Conservation (phyloP, 495 filamentous ascomycete species). For the Achaetomiella virescens region DNA sequence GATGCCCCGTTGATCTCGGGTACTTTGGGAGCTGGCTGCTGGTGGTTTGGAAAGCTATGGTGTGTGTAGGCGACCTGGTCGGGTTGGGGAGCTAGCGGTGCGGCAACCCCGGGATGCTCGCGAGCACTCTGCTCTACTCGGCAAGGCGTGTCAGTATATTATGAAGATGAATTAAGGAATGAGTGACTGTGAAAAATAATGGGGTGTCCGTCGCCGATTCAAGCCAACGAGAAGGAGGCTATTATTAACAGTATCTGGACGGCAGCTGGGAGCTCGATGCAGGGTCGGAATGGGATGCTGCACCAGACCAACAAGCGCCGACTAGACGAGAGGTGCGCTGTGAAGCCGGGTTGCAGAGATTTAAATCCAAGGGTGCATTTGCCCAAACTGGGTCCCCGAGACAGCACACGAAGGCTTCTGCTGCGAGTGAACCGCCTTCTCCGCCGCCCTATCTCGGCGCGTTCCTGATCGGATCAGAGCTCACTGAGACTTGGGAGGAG, state of each 20-base stretch:
- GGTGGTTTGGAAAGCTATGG: constrained; percentile 12
- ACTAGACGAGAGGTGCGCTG: neutral
- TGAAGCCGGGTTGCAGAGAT: constrained; percentile 6
- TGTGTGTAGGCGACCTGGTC: constrained; percentile 18
- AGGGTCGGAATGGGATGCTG: neutral
- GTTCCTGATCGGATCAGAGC: too few species aligned
- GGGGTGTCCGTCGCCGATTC: neutral
- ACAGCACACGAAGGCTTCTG: neutral
- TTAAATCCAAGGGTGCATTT: constrained; percentile 9
- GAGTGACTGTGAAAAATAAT: neutral
- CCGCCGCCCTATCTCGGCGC: neutral
- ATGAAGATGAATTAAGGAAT: neutral
- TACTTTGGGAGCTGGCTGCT: constrained; percentile 18
- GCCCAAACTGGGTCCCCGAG: neutral
- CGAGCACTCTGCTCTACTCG: constrained; percentile 25
- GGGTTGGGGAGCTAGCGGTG: constrained; percentile 16
- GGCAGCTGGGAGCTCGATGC: constrained; percentile 1
- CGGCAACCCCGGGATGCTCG: constrained; percentile 15
- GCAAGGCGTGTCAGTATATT: constrained; percentile 16
- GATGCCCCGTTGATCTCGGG: constrained; percentile 14
- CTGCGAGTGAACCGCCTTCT: neutral
- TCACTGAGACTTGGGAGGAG: neutral
- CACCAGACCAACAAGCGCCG: neutral
- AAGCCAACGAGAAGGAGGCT: neutral
- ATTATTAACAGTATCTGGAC: neutral